These are phyloP conservation scores for Heterobasidion occidentale DNA, from an alignment of 1,284 basidiomycete genomes.

Conservation along the genomic window DNA sequence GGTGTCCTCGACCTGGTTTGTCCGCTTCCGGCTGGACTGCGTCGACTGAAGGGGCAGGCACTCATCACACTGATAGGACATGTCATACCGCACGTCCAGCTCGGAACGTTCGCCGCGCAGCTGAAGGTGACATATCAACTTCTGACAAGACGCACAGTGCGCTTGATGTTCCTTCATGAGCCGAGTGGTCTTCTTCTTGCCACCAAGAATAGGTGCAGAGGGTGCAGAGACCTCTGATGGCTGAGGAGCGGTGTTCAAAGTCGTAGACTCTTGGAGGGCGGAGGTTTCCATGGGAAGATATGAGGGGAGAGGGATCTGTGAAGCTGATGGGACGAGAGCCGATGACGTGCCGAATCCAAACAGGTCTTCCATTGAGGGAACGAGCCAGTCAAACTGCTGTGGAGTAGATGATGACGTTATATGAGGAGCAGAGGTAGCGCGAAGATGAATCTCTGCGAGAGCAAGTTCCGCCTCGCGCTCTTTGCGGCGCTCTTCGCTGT, in stretches of 20 bases:
- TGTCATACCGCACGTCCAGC: background rate
- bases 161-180: background rate
- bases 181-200: background rate
- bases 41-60: background rate
- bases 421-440: background rate
- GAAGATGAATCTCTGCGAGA: background rate
- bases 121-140: background rate
- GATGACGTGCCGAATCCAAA: background rate
- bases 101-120: slow-evolving; percentile 1
- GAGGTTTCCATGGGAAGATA: background rate
- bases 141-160: background rate
- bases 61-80: background rate
- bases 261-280: background rate
- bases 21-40: background rate
- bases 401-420: background rate
- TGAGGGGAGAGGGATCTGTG: background rate
- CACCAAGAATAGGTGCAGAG: too few species aligned
- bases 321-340: background rate
- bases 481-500: background rate
- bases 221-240: too few species aligned
- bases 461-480: slow-evolving; percentile 2
- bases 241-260: too few species aligned
- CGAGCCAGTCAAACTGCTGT: background rate
- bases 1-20: slow-evolving; percentile 1
- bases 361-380: background rate